Percentiles rank a stretch among this genome's conserved stretches.
Evolutionary conservation across 202 grass and related monocot genomes (phyloP).

Genomic region (Zizania palustris): DNA sequence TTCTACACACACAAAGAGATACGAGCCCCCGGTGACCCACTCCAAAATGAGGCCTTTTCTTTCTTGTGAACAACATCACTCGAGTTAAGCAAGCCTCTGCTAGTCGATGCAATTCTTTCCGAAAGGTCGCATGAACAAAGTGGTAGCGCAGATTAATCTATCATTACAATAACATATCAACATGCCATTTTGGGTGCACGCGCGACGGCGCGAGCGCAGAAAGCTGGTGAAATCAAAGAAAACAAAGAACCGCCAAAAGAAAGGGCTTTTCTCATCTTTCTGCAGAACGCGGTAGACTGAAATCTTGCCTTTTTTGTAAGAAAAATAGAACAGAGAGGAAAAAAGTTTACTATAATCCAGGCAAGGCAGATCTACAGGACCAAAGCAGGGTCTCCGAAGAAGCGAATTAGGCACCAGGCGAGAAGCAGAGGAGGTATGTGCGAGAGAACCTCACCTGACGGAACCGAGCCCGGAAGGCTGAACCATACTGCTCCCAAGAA

Average conservation of each 20-base stretch:
- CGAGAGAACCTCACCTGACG: constrained; percentile 36
- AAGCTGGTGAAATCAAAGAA: constrained; percentile 30
- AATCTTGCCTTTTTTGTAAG: constrained; percentile 11
- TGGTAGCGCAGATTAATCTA: constrained; percentile 23
- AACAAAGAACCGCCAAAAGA: constrained; percentile 31
- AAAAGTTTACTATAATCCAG: not conserved
- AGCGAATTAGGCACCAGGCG: not conserved
- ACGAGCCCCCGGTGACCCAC: constrained; percentile 4
- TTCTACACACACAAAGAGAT: constrained; percentile 23
- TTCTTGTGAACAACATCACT: not conserved
- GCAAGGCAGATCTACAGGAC: constrained; percentile 34
- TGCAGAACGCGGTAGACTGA: constrained; percentile 30
- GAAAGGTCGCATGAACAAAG: constrained; percentile 12
- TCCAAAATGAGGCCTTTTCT: constrained; percentile 14
- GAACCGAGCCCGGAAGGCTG: constrained; percentile 14
- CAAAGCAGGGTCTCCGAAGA: not conserved
- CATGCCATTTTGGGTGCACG: not conserved
- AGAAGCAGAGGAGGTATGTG: not conserved
- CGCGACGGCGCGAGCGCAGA: not conserved
- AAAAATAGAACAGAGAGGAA: not conserved
- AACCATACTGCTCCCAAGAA: constrained; percentile 24
- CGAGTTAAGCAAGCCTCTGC: not conserved
- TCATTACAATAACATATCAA: not conserved
- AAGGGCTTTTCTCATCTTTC: constrained; percentile 35
- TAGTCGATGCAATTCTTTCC: constrained; percentile 22